Conservation (phyloP, 495 filamentous ascomycete genomes). For the Clohesyomyces aquaticus region DNA sequence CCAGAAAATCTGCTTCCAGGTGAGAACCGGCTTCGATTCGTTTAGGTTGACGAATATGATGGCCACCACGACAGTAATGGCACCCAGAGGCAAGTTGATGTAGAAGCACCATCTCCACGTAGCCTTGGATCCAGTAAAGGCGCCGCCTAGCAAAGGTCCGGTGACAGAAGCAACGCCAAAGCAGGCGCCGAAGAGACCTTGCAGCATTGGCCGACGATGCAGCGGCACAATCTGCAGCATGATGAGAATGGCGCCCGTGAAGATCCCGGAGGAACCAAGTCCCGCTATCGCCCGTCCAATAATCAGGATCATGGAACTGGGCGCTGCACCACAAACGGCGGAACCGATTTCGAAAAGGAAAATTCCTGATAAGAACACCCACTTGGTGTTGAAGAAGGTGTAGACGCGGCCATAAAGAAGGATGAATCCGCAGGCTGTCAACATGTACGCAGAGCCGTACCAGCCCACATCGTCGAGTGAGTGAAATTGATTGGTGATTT, state of each 20-base stretch:
- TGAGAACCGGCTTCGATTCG: conserved; percentile 5
- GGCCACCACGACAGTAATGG: conserved; percentile 61
- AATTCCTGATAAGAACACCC: conserved; percentile 69
- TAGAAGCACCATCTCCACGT: conserved; percentile 76
- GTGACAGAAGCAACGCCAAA: conserved; percentile 71
- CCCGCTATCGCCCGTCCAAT: conserved; percentile 85
- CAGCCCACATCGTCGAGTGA: conserved; percentile 39
- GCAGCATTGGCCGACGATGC: conserved; percentile 69
- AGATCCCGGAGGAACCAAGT: conserved; percentile 79
- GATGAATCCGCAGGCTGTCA: conserved; percentile 60
- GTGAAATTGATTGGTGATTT: conserved; percentile 41
- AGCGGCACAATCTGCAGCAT: conserved; percentile 79
- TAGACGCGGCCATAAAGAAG: conserved; percentile 79
- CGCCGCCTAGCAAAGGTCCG: conserved; percentile 48
- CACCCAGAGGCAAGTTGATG: conserved; percentile 63
- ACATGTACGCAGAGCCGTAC: conserved; percentile 39
- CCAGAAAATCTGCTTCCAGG: conserved; percentile 52
- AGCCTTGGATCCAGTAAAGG: conserved; percentile 48
- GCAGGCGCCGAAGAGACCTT: conserved; percentile 73
- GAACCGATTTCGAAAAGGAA: conserved; percentile 81
- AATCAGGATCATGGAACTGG: conserved; percentile 74
- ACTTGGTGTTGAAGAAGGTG: conserved; percentile 75
- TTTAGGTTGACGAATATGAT: conserved; percentile 53
- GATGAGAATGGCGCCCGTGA: conserved; percentile 83
- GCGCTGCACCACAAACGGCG: conserved; percentile 77